Evolutionary conservation across 805 yeast species (phyloP), one percentile per base, ranked within the genome.

Genomic region (Hyphopichia homilentoma): DNA sequence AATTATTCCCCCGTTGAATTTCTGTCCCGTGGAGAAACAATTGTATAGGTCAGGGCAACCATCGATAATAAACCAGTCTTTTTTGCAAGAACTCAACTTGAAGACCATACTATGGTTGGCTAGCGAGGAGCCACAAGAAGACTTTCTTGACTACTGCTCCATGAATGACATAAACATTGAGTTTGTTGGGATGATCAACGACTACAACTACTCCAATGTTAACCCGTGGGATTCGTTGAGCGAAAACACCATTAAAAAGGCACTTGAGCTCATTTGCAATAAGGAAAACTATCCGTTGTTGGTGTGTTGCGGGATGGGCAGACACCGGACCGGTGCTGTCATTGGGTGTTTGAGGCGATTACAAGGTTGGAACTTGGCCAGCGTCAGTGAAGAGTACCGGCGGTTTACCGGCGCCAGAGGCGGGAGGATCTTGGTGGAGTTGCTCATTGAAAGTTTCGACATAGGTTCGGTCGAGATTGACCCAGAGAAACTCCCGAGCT

Each of bases 291-390:
- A 86, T 49, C 97, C 98, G 0, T 48, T 93, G 40, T 63, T 93
- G 31, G 89, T 89, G 4, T 93, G 97, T 57, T 93, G 97, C 49
- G 96, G 97, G 9, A 93, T 93, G 98, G 98, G 98, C 0, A 69
- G 98, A 45, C 98, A 90, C 57, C 70, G 98, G 43, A 89, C 97
- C 0, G 98, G 98, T 1, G 89, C 97, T 0, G 96, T 93, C 3
- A 78, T 93, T 38, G 98, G 98, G 1, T 90, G 98, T 57, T 63
- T 90, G 29, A 67, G 98, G 41, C 72, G 96, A 38, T 64, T 93
- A 13, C 97, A 93, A 68, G 90, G 94, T n/a, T 90, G 98, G 98
- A 93, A 94, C 50, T 64, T 90, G 52, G 96, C 97, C 7, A 58
- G 67, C 54, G 93, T 90, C 1, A 77, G 88, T 35, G 98, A 90